phyloP scores from a whole-genome alignment of 108 stramenopile genomes.

The Pseudonitzschia multiseries region DNA sequence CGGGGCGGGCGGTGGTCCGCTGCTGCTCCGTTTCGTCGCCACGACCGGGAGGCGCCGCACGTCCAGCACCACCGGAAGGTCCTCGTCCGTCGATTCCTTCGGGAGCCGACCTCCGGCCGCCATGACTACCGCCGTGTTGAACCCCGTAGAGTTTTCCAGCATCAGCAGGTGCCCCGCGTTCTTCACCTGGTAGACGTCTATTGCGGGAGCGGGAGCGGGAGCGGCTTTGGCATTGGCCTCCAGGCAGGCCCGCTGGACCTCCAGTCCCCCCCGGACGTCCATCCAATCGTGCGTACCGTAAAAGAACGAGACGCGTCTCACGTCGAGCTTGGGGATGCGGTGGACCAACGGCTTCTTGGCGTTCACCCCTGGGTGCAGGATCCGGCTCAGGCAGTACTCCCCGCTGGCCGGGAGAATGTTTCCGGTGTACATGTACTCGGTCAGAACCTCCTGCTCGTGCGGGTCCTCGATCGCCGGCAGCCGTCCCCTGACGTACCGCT shows the following conservation, averaged over 20 bases:
- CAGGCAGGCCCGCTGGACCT: conserved; percentile 44
- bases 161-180: conserved; percentile 81
- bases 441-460: conserved; percentile 51
- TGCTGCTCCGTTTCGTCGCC: not conserved
- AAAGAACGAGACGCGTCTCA: conserved; percentile 61
- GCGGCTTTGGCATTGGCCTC: not conserved
- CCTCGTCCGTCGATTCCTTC: not conserved
- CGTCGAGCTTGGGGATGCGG: conserved; percentile 67
- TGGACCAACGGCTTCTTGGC: conserved; percentile 63
- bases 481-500: conserved; percentile 52
- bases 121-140: conserved; percentile 44
- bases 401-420: conserved; percentile 78
- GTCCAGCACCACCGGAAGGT: conserved; percentile 7
- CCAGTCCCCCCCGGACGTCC: conserved; percentile 66
- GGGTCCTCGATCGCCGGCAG: conserved; percentile 55
- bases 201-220: conserved; percentile 39
- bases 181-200: conserved; percentile 54
- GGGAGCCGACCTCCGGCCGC: conserved; percentile 26
- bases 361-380: conserved; percentile 62
- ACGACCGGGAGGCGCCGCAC: not conserved
- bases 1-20: too few species aligned
- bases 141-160: conserved; percentile 74
- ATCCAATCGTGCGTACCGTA: conserved; percentile 90
- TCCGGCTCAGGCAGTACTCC: conserved; percentile 62
- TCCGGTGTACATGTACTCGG: conserved; percentile 73